Evolutionary conservation across 306 rosid species (phyloP).

Genomic region (Lupinus albus): DNA sequence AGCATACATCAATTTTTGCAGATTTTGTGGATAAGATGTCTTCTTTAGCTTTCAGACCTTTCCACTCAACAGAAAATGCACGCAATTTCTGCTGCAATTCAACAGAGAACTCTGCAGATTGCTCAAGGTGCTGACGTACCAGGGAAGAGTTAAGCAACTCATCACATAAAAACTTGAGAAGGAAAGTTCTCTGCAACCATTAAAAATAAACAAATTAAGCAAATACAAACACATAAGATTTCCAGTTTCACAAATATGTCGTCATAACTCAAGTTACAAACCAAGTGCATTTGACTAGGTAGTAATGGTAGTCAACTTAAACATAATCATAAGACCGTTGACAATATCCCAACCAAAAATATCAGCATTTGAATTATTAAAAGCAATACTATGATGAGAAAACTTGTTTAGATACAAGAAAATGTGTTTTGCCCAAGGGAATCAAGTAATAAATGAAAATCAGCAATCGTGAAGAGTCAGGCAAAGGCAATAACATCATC

Average conservation of each 20-base stretch:
- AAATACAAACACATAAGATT: slow-evolving; percentile 25
- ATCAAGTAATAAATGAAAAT: slow-evolving; percentile 28
- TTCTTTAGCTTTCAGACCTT: slow-evolving; percentile 79
- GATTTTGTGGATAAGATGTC: slow-evolving; percentile 73
- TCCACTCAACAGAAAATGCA: slow-evolving; percentile 71
- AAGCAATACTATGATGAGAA: slow-evolving; percentile 23
- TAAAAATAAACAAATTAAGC: slow-evolving; percentile 31
- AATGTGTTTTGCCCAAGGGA: slow-evolving; percentile 2
- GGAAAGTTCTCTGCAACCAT: slow-evolving; percentile 77
- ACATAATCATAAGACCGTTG: neutral
- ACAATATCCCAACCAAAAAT: slow-evolving; percentile 25
- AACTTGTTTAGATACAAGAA: slow-evolving; percentile 28
- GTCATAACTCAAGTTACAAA: slow-evolving; percentile 34
- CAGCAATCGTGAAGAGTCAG: slow-evolving; percentile 8
- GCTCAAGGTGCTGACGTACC: slow-evolving; percentile 88
- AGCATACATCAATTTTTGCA: slow-evolving; percentile 59
- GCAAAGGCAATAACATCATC: slow-evolving; percentile 4
- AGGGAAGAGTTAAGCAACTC: slow-evolving; percentile 83
- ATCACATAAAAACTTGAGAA: slow-evolving; percentile 84
- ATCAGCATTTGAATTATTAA: slow-evolving; percentile 20
- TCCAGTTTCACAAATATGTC: slow-evolving; percentile 11
- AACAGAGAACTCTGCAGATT: slow-evolving; percentile 71
- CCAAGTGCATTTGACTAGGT: neutral
- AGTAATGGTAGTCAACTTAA: slow-evolving; percentile 3
- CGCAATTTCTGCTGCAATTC: slow-evolving; percentile 94